Evolutionary conservation across 345 rosid species (phyloP).

Genomic region (Brassica carinata): DNA sequence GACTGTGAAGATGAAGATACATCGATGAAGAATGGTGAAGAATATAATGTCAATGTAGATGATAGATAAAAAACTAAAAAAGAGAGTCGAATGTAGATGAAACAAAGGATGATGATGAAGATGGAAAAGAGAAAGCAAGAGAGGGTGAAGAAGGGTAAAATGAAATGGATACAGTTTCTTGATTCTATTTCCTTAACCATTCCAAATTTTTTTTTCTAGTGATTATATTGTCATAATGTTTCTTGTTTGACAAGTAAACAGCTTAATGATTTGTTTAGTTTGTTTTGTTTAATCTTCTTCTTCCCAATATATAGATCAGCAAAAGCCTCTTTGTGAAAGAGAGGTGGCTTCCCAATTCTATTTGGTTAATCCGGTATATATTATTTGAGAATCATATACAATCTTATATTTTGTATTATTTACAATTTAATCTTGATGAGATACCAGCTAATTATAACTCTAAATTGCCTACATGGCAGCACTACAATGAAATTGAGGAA

Average conservation of each 20-base stretch:
- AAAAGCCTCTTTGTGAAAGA: background rate
- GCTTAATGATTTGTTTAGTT: background rate
- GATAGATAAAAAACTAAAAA: background rate
- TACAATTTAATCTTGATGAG: too few relatives aligned
- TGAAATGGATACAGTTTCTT: slow-evolving; percentile 11
- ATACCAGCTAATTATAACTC: too few relatives aligned
- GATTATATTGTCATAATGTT: slow-evolving; percentile 8
- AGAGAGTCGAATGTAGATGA: background rate
- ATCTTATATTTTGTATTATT: too few relatives aligned
- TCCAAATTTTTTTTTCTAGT: background rate
- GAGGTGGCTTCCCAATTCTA: background rate
- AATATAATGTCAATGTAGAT: background rate
- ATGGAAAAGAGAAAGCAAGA: slow-evolving; percentile 2
- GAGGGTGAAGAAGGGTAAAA: slow-evolving; percentile 11
- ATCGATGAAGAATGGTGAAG: slow-evolving; percentile 10
- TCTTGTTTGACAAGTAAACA: slow-evolving; percentile 18
- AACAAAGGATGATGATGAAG: background rate
- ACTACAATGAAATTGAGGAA: too few relatives aligned
- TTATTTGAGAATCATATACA: too few relatives aligned
- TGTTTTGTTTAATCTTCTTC: background rate
- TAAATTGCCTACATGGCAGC: too few relatives aligned
- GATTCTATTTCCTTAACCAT: background rate
- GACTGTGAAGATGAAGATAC: slow-evolving; percentile 7
- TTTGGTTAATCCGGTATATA: too few relatives aligned
- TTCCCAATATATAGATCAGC: background rate